Conservation (phyloP, 768 basidiomycete species). For the Boletus huronensis region DNA sequence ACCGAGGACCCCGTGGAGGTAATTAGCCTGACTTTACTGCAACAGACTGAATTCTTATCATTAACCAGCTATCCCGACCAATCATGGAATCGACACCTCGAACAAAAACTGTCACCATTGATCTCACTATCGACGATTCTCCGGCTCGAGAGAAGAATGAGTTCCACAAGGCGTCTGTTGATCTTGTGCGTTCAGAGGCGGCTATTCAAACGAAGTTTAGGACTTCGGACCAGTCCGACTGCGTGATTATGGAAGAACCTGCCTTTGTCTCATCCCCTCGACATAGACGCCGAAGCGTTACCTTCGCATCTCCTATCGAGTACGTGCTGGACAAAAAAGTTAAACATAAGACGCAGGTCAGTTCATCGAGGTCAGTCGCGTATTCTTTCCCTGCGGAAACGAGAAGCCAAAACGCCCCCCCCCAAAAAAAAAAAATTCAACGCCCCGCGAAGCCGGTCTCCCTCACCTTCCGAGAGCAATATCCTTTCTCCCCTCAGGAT, state of each 20-base stretch:
- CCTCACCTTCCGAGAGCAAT: constrained; percentile 4
- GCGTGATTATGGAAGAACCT: background rate
- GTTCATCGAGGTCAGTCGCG: constrained; percentile 7
- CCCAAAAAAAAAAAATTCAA: no score
- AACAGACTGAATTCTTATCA: background rate
- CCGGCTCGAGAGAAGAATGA: constrained; percentile 14
- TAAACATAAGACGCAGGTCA: background rate
- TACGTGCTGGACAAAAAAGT: constrained; percentile 4
- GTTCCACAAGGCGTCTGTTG: background rate
- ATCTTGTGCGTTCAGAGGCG: background rate
- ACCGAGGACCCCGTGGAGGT: constrained; percentile 10
- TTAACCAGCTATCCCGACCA: constrained; percentile 9
- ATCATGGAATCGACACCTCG: constrained; percentile 14
- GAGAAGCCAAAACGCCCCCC: background rate
- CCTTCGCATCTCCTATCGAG: constrained; percentile 31
- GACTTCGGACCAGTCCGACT: background rate
- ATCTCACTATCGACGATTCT: constrained; percentile 39
- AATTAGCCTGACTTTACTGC: background rate
- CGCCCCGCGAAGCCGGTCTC: background rate
- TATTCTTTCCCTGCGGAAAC: background rate
- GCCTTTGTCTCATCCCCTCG: background rate
- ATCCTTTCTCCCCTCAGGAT: constrained; percentile 19
- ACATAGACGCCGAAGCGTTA: constrained; percentile 22
- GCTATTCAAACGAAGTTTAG: background rate
- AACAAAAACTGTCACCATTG: constrained; percentile 36